Conservation (phyloP, 139 green algal species). For the Chlorella ohadii region DNA sequence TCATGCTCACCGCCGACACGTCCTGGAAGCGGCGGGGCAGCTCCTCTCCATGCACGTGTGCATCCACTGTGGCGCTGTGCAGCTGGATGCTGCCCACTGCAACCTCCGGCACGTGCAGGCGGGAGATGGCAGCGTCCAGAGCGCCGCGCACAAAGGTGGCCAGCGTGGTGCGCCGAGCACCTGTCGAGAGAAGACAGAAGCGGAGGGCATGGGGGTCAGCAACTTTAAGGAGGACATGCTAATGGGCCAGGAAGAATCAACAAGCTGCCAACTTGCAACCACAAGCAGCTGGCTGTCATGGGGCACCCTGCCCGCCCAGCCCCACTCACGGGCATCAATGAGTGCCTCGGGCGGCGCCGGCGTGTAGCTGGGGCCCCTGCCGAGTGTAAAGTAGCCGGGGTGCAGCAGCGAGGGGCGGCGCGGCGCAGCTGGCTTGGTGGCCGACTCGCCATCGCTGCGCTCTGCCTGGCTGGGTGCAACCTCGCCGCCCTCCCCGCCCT, state of each 20-base stretch:
- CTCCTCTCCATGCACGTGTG: slow-evolving; percentile 46
- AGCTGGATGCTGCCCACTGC: slow-evolving; percentile 39
- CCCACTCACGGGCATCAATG: slow-evolving; percentile 25
- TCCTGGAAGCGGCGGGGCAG: slow-evolving; percentile 43
- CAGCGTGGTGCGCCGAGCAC: slow-evolving; percentile 17
- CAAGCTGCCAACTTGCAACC: too few species aligned
- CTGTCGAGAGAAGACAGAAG: background rate
- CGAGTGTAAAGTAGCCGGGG: slow-evolving; percentile 34
- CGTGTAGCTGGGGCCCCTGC: slow-evolving; percentile 36
- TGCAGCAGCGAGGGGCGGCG: slow-evolving; percentile 3
- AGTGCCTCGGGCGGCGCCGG: slow-evolving; percentile 46
- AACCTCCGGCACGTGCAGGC: slow-evolving; percentile 24
- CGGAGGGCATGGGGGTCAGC: too few species aligned
- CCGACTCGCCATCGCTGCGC: background rate
- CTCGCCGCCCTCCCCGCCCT: background rate
- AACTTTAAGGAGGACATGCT: too few species aligned
- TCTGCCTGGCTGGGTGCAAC: background rate
- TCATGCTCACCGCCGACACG: slow-evolving; percentile 34
- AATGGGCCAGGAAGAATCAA: too few species aligned
- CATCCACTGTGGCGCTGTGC: slow-evolving; percentile 33
- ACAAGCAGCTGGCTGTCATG: too few species aligned
- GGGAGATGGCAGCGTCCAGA: background rate
- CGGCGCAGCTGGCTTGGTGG: background rate
- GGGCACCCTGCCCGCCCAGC: too few species aligned
- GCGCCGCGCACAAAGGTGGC: slow-evolving; percentile 9